Conservation (phyloP, 768 basidiomycete genomes). For the Phallus indusiatus region DNA sequence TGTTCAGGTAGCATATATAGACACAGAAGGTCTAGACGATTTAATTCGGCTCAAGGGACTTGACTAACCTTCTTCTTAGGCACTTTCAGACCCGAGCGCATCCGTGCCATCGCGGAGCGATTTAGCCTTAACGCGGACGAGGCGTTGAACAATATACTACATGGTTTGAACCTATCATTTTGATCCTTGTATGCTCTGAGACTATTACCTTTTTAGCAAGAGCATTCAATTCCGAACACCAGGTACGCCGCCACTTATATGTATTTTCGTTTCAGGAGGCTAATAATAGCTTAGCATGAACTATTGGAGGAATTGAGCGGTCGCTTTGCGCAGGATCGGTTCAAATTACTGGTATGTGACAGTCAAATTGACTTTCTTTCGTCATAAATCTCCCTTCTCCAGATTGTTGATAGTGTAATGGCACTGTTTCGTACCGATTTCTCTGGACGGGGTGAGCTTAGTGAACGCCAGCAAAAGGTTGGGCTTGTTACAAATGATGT, state of each 20-base stretch:
- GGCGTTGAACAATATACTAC: constrained; percentile 86
- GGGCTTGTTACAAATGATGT: no score
- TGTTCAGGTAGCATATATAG: constrained; percentile 77
- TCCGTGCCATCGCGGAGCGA: constrained; percentile 82
- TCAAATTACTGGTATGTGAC: constrained; percentile 44
- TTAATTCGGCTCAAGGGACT: background rate
- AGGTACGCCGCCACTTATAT: constrained; percentile 44
- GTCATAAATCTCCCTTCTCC: background rate
- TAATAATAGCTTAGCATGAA: constrained; percentile 5
- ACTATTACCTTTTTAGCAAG: constrained; percentile 43
- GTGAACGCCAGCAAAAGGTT: constrained; percentile 92
- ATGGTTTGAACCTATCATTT: constrained; percentile 38
- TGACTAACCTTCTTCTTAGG: constrained; percentile 32
- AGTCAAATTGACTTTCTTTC: background rate
- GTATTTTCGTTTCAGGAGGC: constrained; percentile 7
- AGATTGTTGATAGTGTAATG: constrained; percentile 97
- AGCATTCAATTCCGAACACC: constrained; percentile 89
- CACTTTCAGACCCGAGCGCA: constrained; percentile 92
- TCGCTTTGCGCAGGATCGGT: background rate
- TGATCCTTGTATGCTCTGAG: background rate
- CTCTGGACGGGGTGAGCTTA: constrained; percentile 87
- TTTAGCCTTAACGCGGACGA: constrained; percentile 88
- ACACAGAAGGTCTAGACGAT: constrained; percentile 28
- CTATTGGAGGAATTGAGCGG: constrained; percentile 3
- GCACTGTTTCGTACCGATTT: constrained; percentile 92